Conservation (phyloP, 148 eudicot species). For the Hydrangea macrophylla region DNA sequence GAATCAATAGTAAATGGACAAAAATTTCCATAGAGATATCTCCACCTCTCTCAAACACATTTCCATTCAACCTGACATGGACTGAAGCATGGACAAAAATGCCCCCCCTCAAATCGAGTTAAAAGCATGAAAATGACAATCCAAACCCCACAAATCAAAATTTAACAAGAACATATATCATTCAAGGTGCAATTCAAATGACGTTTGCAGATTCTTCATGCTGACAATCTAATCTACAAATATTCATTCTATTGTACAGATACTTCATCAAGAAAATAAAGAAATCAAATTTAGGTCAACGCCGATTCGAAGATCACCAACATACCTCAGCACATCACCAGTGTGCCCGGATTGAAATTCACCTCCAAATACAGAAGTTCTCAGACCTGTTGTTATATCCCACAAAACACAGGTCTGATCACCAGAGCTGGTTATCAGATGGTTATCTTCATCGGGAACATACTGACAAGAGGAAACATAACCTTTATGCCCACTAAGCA, state of each 20-base stretch:
- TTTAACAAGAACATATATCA: constrained; percentile 3
- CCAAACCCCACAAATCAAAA: neutral
- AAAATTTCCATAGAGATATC: neutral
- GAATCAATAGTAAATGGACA: neutral
- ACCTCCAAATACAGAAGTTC: constrained; percentile 97
- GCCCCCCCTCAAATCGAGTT: too few species aligned
- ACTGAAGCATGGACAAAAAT: too few species aligned
- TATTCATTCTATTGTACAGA: constrained; percentile 3
- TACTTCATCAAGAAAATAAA: constrained; percentile 8
- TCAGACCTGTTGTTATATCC: constrained; percentile 92
- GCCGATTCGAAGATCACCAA: constrained; percentile 1
- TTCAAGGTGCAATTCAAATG: constrained; percentile 5
- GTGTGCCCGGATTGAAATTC: constrained; percentile 98
- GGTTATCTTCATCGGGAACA: constrained; percentile 90
- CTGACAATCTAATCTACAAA: neutral
- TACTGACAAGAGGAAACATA: constrained; percentile 94
- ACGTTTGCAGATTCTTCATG: constrained; percentile 4
- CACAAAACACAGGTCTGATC: constrained; percentile 93
- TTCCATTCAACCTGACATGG: neutral
- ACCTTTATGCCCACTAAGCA: constrained; percentile 94
- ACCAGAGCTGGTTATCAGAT: constrained; percentile 89
- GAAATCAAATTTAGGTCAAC: neutral
- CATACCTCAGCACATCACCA: constrained; percentile 84
- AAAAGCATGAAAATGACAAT: too few species aligned
- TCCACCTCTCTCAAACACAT: neutral